Evolutionary conservation across 306 rosid genomes (phyloP), one percentile per base, ranked within the genome.

Genomic region (Acacia melanoxylon): DNA sequence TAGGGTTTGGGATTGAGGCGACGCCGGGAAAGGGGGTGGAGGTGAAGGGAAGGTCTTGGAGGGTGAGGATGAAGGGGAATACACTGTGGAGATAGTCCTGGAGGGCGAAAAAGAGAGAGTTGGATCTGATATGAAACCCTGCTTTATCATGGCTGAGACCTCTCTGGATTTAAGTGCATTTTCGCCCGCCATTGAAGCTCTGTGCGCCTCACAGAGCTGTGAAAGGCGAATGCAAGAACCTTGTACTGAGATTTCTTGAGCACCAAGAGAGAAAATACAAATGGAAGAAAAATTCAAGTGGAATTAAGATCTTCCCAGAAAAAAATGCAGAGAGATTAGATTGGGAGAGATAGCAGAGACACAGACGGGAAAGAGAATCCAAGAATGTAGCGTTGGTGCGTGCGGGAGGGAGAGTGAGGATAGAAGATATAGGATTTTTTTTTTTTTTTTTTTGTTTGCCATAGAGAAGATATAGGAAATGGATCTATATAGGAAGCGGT

Each of bases 111-210:
- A 85, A 1, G 78, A 67, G 49, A 89, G 90, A 63, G 92, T 62
- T 6, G 78, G 81, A 76, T 92, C 92, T 2, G 95, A 75, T 7
- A 92, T 89, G 92, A 94, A 94, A 62, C 98, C 97, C 1, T 92
- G 98, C 85, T 81, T 94, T 74, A 92, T 82, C 97, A 94, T 91
- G 10, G 95, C 81, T 1, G 97, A 87, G 13, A 94, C 98, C 59
- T 94, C 89, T 48, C 87, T 88, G 29, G 97, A 91, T 89, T 90
- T 93, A 31, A 90, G 73, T 0, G 88, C 85, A 72, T 81, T 89
- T 35, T 93, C 89, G 52, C 89, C 84, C 54, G 92, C 92, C 94
- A 90, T 87, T 77, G 89, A 76, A 77, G 88, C 86, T 48, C 83
- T 77, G 29, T 45, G 46, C 56, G 24, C 51, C 49, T 31, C 37